phyloP scores from a whole-genome alignment of 2,329 filamentous ascomycete genomes.

The Polytolypa hystricis region DNA sequence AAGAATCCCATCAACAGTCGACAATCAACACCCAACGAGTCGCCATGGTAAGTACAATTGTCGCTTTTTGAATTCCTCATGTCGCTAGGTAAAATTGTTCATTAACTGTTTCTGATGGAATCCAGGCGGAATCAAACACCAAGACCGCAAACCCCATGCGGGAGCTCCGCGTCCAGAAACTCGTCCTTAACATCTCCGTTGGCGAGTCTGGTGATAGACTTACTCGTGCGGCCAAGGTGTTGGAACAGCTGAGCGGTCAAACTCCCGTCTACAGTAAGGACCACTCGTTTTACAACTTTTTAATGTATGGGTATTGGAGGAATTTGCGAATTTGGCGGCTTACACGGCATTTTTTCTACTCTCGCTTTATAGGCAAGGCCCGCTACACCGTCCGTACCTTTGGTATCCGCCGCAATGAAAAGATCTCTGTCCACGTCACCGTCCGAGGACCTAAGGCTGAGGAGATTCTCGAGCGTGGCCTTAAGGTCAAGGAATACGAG shows the following conservation, averaged over 20 bases:
- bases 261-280: constrained; percentile 92
- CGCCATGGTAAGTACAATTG: constrained; percentile 43
- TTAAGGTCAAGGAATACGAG: constrained; percentile 99
- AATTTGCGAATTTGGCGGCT: no score
- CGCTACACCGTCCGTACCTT: constrained; percentile 99
- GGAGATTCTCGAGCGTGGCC: constrained; percentile 99
- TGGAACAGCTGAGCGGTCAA: constrained; percentile 99
- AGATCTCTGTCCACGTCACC: constrained; percentile 98
- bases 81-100: constrained; percentile 2
- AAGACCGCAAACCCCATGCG: constrained; percentile 98
- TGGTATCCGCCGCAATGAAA: constrained; percentile 99
- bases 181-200: constrained; percentile 98
- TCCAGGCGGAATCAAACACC: constrained; percentile 56
- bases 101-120: constrained; percentile 10
- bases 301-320: no score
- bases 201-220: constrained; percentile 99
- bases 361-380: constrained; percentile 69
- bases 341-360: not conserved
- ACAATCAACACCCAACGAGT: constrained; percentile 30
- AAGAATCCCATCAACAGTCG: constrained; percentile 19
- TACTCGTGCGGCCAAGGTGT: constrained; percentile 98
- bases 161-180: constrained; percentile 98
- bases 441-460: constrained; percentile 98
- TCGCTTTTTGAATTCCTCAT: no score
- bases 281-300: no score